Evolutionary conservation across 1,139 yeast genomes (phyloP).

Genomic region (Diutina neorugosa): DNA sequence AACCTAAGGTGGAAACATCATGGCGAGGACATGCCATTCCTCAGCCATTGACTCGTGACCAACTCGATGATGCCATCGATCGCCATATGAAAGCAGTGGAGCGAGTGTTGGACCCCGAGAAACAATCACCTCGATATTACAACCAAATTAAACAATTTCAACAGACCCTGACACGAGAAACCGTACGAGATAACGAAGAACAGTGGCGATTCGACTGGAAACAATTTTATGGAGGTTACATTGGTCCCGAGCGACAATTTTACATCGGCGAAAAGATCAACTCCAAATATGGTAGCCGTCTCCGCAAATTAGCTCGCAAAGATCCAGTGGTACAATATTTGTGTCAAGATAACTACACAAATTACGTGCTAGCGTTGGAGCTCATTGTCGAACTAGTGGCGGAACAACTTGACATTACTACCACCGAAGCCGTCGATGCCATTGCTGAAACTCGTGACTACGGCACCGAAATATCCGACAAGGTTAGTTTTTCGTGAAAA

Average conservation of each 20-base stretch:
- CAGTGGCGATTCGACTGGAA: neutral
- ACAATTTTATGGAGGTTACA: neutral
- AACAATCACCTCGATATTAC: neutral
- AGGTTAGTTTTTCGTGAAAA: neutral
- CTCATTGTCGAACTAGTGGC: neutral
- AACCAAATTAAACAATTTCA: neutral
- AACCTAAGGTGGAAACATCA: neutral
- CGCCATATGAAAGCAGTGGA: neutral
- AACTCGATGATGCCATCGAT: neutral
- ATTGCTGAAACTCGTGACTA: neutral
- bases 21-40: neutral
- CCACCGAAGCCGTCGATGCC: neutral
- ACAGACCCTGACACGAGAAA: neutral
- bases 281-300: too few species aligned
- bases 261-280: neutral
- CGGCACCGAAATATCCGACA: neutral
- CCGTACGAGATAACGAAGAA: neutral
- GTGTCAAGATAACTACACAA: neutral
- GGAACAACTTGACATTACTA: neutral
- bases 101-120: neutral
- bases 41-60: neutral
- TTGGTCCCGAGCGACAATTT: slow-evolving; percentile 1
- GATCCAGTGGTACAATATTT: neutral
- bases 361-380: neutral
- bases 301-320: neutral